A percentile compares a stretch with the other conserved stretches of the same genome.
phyloP scores from a whole-genome alignment of 305 asterid species.

The Fraxinus ornus region DNA sequence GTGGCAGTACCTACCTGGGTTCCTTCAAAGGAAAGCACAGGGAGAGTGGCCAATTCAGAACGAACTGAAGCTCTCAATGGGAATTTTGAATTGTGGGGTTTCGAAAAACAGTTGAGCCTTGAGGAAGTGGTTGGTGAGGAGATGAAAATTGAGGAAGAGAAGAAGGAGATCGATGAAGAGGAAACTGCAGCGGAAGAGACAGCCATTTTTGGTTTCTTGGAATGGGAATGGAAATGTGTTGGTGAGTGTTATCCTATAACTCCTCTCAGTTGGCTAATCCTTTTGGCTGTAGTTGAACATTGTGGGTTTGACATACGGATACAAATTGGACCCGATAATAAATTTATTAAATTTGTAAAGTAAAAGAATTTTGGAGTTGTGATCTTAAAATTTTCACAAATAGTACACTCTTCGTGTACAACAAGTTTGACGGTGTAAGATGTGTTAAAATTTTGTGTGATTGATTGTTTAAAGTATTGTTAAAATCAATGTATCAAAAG shows the following conservation, averaged over 20 bases:
- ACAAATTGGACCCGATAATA: background rate
- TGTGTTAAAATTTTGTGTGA: no score
- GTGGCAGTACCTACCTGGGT: conserved; percentile 57
- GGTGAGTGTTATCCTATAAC: background rate
- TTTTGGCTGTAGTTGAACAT: background rate
- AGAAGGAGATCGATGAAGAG: conserved; percentile 57
- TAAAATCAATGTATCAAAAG: no score
- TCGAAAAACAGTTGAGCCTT: conserved; percentile 33
- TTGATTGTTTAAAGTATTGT: no score
- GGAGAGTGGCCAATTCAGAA: conserved; percentile 63
- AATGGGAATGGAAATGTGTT: background rate
- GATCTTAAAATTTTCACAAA: no score
- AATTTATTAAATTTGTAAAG: background rate
- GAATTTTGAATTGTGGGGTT: conserved; percentile 27
- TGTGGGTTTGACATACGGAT: background rate
- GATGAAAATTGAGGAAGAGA: conserved; percentile 62
- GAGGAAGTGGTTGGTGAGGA: conserved; percentile 37
- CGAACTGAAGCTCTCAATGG: conserved; percentile 31
- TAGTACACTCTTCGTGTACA: no score
- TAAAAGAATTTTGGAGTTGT: no score
- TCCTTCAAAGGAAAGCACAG: conserved; percentile 78
- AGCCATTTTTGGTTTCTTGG: conserved; percentile 38
- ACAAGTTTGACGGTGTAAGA: no score
- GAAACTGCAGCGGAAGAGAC: conserved; percentile 34
- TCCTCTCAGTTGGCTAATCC: background rate